Evolutionary conservation across 768 basidiomycete genomes (phyloP), one percentile per base, ranked within the genome.

Genomic region (Leccinum subtestaceum): DNA sequence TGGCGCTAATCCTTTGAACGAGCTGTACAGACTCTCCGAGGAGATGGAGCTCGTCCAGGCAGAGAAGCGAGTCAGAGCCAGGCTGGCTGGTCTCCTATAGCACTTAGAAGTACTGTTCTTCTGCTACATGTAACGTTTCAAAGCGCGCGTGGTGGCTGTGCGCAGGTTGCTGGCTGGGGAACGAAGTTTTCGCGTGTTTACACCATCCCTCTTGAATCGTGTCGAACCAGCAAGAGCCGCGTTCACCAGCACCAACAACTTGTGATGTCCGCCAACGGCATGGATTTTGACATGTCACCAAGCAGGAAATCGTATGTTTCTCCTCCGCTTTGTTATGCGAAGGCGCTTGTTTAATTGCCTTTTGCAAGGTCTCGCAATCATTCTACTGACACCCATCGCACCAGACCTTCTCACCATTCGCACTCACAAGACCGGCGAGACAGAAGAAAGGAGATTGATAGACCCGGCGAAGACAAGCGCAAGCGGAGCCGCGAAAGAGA

Each of bases 371-470:
- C 86, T 61, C 85, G 88, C 65, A 87, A 87, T 69, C 83, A 84
- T 71, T 91, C 90, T 3, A 85, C 85, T 38, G 89, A 91, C 70
- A 92, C 89, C 10, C 84, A 85, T 64, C 84, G 83, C 47, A 91
- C 89, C 21, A 81, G 79, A 64, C 81, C 82, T 59, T 91, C 89
- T 50, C 88, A 90, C 66, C 80, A 84, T 60, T 93, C 91, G 10
- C 76, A 75, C 54, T 92, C 91, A 23, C 79, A 83, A 65, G 89
- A 88, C 56, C 77, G 63, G 23, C 67, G 72, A 49, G 71, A 72
- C 52, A 65, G 79, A 52, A 77, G 88, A 53, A 79, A 77, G 34
- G 78, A 77, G 60, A 77, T 66, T 55, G 83, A 88, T 4, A 76
- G 71, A 52, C 78, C 83, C 48, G 81, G 84, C 29, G 86, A 84